phyloP scores from a whole-genome alignment of 306 rosid species.

The Mimosa bimucronata region DNA sequence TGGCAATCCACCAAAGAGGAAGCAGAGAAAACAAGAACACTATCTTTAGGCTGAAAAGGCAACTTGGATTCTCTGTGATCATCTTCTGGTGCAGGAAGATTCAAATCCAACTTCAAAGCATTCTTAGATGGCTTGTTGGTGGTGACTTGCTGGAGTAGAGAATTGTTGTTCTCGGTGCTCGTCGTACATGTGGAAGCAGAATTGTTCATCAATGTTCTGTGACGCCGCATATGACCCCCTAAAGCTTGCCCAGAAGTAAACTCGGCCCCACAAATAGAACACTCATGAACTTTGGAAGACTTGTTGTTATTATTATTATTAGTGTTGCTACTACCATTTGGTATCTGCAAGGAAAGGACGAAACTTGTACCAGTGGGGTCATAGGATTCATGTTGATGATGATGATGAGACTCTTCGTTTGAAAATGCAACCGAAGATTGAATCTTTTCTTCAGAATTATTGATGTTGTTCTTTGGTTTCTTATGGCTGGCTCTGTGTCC shows the following conservation, averaged over 20 bases:
- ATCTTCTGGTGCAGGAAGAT: constrained; percentile 88
- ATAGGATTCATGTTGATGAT: background rate
- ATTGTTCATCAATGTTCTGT: constrained; percentile 48
- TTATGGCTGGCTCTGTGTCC: constrained; percentile 94
- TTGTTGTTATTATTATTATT: constrained; percentile 33
- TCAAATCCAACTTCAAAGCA: constrained; percentile 67
- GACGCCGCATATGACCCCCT: constrained; percentile 95
- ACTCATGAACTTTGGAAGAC: constrained; percentile 69
- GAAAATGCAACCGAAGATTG: constrained; percentile 24
- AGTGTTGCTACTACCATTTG: constrained; percentile 22
- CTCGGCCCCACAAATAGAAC: constrained; percentile 80
- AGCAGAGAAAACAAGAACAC: constrained; percentile 67
- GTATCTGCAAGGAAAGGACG: constrained; percentile 59
- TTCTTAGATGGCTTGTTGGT: constrained; percentile 44
- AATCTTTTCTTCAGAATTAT: constrained; percentile 25
- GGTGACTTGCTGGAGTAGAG: background rate
- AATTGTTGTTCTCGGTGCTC: background rate
- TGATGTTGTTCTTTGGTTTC: constrained; percentile 51
- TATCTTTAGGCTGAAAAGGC: constrained; percentile 51
- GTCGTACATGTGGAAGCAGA: constrained; percentile 10
- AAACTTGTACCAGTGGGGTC: constrained; percentile 43
- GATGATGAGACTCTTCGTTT: constrained; percentile 17
- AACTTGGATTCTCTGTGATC: constrained; percentile 50
- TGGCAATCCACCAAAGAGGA: constrained; percentile 82
- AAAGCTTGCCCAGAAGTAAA: constrained; percentile 88